These are phyloP conservation scores for Madurella fahalii DNA, from an alignment of 2,329 filamentous ascomycete genomes.

Conservation along the genomic window DNA sequence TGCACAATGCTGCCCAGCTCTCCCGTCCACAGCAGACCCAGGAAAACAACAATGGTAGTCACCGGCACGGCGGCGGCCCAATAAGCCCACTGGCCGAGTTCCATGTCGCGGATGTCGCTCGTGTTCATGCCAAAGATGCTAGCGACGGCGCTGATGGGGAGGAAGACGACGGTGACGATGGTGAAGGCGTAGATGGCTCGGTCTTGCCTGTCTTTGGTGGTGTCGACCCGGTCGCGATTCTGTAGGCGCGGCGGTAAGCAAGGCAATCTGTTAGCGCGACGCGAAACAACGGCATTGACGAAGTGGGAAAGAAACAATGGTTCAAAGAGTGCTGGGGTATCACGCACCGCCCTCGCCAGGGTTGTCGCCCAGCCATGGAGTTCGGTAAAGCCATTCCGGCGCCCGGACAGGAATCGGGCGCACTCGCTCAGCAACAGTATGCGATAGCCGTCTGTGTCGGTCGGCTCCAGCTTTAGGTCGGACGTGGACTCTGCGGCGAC, in stretches of 20 bases:
- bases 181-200: conserved; percentile 48
- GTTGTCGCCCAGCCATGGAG: too few species aligned
- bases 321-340: neutral
- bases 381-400: too few species aligned
- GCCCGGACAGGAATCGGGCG: too few species aligned
- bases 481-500: too few species aligned
- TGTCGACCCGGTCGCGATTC: conserved; percentile 37
- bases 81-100: conserved; percentile 4
- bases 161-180: conserved; percentile 46
- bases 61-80: conserved; percentile 11
- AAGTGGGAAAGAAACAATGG: too few species aligned
- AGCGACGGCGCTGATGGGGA: conserved; percentile 38
- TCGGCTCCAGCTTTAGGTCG: too few species aligned
- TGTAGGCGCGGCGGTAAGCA: too few species aligned
- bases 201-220: conserved; percentile 43
- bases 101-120: conserved; percentile 13
- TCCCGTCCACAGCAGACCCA: conserved; percentile 42
- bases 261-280: too few species aligned
- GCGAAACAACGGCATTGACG: too few species aligned
- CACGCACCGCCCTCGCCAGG: too few species aligned
- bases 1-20: conserved; percentile 36
- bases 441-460: too few species aligned
- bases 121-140: conserved; percentile 15
- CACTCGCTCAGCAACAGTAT: too few species aligned
- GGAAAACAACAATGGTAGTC: conserved; percentile 31